A percentile compares a stretch with the other conserved stretches of the same genome.
Conservation (phyloP, 2,329 filamentous ascomycete species). For the Colletotrichum sp. region DNA sequence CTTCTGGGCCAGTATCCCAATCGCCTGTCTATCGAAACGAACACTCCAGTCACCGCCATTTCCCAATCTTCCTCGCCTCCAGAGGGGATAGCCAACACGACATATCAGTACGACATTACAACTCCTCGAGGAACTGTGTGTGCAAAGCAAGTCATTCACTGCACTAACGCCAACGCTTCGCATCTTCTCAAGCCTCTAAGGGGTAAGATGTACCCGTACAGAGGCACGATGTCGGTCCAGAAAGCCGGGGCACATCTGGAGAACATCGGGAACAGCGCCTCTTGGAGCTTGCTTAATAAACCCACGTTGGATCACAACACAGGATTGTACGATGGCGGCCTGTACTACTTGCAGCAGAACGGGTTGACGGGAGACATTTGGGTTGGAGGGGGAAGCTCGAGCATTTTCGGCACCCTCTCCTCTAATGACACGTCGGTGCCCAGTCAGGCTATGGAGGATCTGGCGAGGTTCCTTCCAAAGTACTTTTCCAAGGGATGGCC, state of each 20-base stretch:
- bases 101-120: not conserved
- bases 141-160: not conserved
- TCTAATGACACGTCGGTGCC: not conserved
- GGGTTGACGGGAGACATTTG: not conserved
- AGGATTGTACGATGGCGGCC: not conserved
- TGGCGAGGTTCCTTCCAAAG: not conserved
- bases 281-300: not conserved
- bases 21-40: not conserved
- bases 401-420: not conserved
- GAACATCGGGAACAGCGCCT: not conserved
- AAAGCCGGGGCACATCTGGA: not conserved
- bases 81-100: accelerated
- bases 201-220: not conserved
- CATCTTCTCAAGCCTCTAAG: not conserved
- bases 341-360: not conserved
- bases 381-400: not conserved
- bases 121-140: not conserved
- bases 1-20: not conserved
- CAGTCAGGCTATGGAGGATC: not conserved
- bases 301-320: not conserved
- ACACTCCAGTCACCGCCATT: not conserved
- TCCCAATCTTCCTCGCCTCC: accelerated
- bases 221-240: not conserved
- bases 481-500: not conserved
- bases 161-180: not conserved